A percentile compares a stretch with the other conserved stretches of the same genome.
These are phyloP conservation scores for Arthroderma sp. DNA, from an alignment of 2,329 filamentous ascomycete genomes.

Conservation along the genomic window DNA sequence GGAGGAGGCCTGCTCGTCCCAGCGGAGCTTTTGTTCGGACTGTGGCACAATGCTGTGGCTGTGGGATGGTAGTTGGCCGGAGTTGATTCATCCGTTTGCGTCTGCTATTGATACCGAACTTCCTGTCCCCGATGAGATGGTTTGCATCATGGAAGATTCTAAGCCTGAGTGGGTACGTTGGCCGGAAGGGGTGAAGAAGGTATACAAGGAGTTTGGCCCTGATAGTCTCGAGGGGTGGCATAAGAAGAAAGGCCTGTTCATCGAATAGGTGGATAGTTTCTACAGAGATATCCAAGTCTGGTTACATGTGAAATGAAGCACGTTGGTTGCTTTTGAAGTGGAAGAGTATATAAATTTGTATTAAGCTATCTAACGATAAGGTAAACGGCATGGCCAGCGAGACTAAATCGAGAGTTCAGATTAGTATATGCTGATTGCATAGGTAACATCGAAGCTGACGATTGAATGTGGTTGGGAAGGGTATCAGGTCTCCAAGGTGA, in stretches of 20 bases:
- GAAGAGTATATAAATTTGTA: neutral
- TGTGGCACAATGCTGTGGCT: slow-evolving; percentile 37
- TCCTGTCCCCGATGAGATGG: slow-evolving; percentile 34
- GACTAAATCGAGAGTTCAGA: too few relatives aligned
- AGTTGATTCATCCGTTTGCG: slow-evolving; percentile 38
- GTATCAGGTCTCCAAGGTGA: slow-evolving; percentile 56
- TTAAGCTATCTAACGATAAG: neutral
- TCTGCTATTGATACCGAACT: slow-evolving; percentile 37
- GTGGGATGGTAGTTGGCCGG: slow-evolving; percentile 35
- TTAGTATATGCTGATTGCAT: neutral
- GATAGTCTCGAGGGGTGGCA: slow-evolving; percentile 36
- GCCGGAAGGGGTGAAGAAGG: slow-evolving; percentile 35
- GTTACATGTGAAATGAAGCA: neutral
- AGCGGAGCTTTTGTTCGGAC: slow-evolving; percentile 36
- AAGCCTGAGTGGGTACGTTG: slow-evolving; percentile 36
- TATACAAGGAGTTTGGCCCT: slow-evolving; percentile 26
- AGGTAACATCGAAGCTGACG: neutral
- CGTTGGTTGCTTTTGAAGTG: neutral
- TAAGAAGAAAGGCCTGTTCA: slow-evolving; percentile 28
- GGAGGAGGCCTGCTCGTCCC: slow-evolving; percentile 27
- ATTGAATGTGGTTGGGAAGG: neutral
- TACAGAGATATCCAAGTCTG: neutral
- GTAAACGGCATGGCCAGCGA: too few relatives aligned
- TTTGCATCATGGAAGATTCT: slow-evolving; percentile 31
- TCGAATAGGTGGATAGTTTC: slow-evolving; percentile 13